A percentile compares a stretch with the other conserved stretches of the same genome.
Evolutionary conservation across 2,329 filamentous ascomycete genomes (phyloP).

Genomic region (Fusarium sp.): DNA sequence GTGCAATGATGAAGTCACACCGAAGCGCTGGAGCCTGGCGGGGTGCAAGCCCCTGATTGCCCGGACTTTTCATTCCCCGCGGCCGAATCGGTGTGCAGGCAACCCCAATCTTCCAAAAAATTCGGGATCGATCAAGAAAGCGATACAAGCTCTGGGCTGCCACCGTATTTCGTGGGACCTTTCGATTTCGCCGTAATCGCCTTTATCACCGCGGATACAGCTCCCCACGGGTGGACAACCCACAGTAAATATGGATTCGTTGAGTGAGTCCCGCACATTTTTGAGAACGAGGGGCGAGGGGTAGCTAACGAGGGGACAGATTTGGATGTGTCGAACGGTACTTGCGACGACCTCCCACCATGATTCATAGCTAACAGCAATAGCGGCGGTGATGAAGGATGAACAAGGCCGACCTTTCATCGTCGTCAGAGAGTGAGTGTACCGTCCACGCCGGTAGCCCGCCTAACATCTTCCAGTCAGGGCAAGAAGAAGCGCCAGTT

Average conservation of each 20-base stretch:
- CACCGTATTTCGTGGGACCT: slow-evolving; percentile 46
- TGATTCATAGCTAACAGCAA: slow-evolving; percentile 42
- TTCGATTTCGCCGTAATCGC: slow-evolving; percentile 45
- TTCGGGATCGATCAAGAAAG: slow-evolving; percentile 50
- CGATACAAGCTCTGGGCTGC: slow-evolving; percentile 52
- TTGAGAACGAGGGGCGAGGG: slow-evolving; percentile 45
- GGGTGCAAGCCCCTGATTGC: slow-evolving; percentile 33
- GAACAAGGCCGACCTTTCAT: slow-evolving; percentile 98
- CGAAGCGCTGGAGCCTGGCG: slow-evolving; percentile 25
- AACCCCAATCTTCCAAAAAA: slow-evolving; percentile 54
- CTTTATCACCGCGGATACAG: slow-evolving; percentile 46
- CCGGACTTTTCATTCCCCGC: slow-evolving; percentile 55
- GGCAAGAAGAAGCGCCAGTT: slow-evolving; percentile 98
- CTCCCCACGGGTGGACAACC: slow-evolving; percentile 46
- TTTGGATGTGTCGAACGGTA: slow-evolving; percentile 89
- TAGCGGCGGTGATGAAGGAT: slow-evolving; percentile 89
- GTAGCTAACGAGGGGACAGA: slow-evolving; percentile 69
- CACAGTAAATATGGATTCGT: slow-evolving; percentile 55
- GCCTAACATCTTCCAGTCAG: slow-evolving; percentile 73
- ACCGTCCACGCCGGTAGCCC: slow-evolving; percentile 9
- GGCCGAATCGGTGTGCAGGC: slow-evolving; percentile 51
- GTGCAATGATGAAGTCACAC: slow-evolving; percentile 47
- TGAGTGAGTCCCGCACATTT: slow-evolving; percentile 56
- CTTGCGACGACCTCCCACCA: slow-evolving; percentile 28
- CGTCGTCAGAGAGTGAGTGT: slow-evolving; percentile 92